phyloP scores from a whole-genome alignment of 2,329 filamentous ascomycete genomes.

The Phyllosticta ampelicida region DNA sequence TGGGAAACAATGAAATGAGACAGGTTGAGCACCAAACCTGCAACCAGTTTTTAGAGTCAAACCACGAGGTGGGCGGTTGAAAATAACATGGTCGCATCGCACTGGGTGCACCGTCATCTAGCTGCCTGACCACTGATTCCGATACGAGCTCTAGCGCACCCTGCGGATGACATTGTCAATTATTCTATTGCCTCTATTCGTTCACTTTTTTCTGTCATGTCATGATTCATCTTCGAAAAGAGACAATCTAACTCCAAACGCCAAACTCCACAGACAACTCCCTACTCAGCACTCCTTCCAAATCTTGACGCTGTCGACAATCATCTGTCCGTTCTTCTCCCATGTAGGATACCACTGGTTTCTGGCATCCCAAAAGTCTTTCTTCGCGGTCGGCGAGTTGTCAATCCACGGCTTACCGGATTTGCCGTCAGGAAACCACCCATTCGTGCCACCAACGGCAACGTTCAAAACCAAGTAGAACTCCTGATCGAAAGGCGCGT shows the following conservation, averaged over 20 bases:
- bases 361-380: conserved; percentile 10
- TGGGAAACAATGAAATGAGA: no score
- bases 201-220: neutral
- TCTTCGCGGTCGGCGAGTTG: conserved; percentile 2
- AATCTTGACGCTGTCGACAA: conserved; percentile 15
- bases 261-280: neutral
- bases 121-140: neutral
- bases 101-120: neutral
- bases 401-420: conserved; percentile 11
- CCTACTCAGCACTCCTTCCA: conserved; percentile 11
- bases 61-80: no score
- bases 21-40: no score
- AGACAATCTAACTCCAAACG: neutral
- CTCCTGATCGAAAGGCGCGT: conserved; percentile 32
- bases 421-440: conserved; percentile 10
- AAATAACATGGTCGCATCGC: neutral
- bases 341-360: conserved; percentile 11
- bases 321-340: conserved; percentile 14
- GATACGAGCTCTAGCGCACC: neutral
- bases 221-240: neutral
- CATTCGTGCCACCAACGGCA: conserved; percentile 18
- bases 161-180: neutral
- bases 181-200: neutral
- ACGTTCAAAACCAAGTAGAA: conserved; percentile 34
- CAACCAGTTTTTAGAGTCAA: no score